Evolutionary conservation across 2,329 filamentous ascomycete species (phyloP), one percentile per base, ranked within the genome.

Genomic region (Stagonosporopsis vannaccii): DNA sequence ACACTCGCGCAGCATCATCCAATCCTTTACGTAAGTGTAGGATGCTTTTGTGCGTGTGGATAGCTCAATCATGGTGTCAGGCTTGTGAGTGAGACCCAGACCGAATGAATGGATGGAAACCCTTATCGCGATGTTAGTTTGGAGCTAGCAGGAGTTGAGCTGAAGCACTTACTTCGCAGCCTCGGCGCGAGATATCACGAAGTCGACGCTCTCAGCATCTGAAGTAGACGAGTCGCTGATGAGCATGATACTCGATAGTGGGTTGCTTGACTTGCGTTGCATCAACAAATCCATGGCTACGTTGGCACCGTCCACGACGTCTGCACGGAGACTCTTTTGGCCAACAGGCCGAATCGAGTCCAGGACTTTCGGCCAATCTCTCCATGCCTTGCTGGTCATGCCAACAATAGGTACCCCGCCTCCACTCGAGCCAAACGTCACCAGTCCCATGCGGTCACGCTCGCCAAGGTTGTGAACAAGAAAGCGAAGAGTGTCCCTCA

Each of bases 1-100:
- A 74, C 95, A 98, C 76, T 99, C 95, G 25, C 95, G 89, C 32
- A 99, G 84, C 94, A 98, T 99, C 94, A 98, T 98, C 95, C 95
- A 99, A 76, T 99, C 95, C 78, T 98, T 99, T 66, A 99, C 93
- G 70, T 98, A 99, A 1, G 92, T 96, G 72, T 98, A 99, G 1
- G 92, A 96, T 4, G 93, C 95, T 79, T 98, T 99, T 3, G 95
- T 99, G 58, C 92, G 86, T 6, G 91, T 95, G 0, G 95, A 98
- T 12, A 99, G 81, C 77, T 98, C 94, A 61, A 99, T 97, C 92
- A 99, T 96, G 0, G 93, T 97, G 73, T 99, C 95, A 5, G 95
- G 95, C 78, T 98, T 98, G 78, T 99, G 95, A 0, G 94, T 98
- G 81, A 97, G 87, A 47, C 95, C 95, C 17, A 99, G 84, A 30